Evolutionary conservation across 768 basidiomycete genomes (phyloP).

Genomic region (Lactarius pseudohatsudake): DNA sequence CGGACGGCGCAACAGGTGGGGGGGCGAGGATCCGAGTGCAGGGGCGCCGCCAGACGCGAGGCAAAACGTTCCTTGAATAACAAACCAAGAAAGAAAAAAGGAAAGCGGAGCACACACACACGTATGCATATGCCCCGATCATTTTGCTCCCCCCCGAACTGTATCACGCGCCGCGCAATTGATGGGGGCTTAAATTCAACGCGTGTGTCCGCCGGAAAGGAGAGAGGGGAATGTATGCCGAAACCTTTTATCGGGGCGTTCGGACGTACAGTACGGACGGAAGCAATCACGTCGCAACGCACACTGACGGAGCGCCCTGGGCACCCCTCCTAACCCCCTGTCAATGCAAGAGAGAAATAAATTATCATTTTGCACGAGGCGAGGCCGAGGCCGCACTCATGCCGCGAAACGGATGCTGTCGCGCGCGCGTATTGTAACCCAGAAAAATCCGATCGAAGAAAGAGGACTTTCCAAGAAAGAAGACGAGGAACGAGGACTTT

Average conservation of each 20-base stretch:
- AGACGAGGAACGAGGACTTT: neutral
- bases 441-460: conserved; percentile 18
- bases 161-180: neutral
- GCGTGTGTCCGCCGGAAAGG: neutral
- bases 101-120: neutral
- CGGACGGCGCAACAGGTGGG: neutral
- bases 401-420: conserved; percentile 1
- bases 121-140: neutral
- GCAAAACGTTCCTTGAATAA: neutral
- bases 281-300: neutral
- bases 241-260: neutral
- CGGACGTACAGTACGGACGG: neutral
- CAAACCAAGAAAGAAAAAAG: neutral
- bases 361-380: neutral
- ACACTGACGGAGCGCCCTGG: conserved; percentile 20
- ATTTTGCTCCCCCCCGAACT: neutral
- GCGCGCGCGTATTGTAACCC: neutral
- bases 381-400: neutral
- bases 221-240: neutral
- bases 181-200: neutral
- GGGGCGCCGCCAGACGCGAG: too few species aligned
- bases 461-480: neutral
- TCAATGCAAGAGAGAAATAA: neutral
- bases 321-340: neutral
- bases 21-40: neutral